Base-by-base conservation (phyloP, 2,329 filamentous ascomycete genomes). In the Aspergillus oerlinghausenensis region DNA sequence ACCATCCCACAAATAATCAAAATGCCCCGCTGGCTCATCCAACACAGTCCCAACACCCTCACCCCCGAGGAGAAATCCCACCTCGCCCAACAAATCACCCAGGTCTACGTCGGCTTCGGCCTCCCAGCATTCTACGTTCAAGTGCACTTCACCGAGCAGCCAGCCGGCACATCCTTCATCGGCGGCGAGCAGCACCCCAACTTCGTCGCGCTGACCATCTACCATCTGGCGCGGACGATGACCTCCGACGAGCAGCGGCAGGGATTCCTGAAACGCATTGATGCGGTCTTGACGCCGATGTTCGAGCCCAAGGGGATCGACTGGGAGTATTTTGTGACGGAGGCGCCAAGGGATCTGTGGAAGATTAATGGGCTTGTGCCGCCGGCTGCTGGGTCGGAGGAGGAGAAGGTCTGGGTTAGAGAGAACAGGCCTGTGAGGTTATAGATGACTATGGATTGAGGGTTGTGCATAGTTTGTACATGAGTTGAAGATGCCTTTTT, bases 281-380 rank as follows among this genome's bases (percentile, higher is more conserved):
- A 67, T 21, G 0, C 10, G 1, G 11, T 64, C 7, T 11, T 67
- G 35, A 65, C 61, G 7, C 58, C 60, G 0, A 56, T 62, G 55
- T 10, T 67, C 0, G 21, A 58, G 32, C 60, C 64, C 7, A 59
- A 55, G 51, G 65, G 64, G 1, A 63, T 60, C 26, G 60, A 65
- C 11, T 61, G 59, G 26, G 65, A 66, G 49, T 67, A 66, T 23
- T 60, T 63, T 52, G 58, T 67, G 21, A 56, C 54, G 21, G 60
- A 67, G 32, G 61, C 61, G 3, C 58, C 63, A 43, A 54, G 64
- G 28, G 28, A 62, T 10, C 54, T 67, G 21, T 67, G 64, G 65
- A 66, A 66, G 50, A 59, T 67, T 0, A 65, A 66, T 51, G 52
- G 63, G 3, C 35, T 67, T 45, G 53, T 62, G 25, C 64, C 65